These are phyloP conservation scores for Symbiotaphrina buchneri DNA, from an alignment of 495 filamentous ascomycete species.

Conservation along the genomic window DNA sequence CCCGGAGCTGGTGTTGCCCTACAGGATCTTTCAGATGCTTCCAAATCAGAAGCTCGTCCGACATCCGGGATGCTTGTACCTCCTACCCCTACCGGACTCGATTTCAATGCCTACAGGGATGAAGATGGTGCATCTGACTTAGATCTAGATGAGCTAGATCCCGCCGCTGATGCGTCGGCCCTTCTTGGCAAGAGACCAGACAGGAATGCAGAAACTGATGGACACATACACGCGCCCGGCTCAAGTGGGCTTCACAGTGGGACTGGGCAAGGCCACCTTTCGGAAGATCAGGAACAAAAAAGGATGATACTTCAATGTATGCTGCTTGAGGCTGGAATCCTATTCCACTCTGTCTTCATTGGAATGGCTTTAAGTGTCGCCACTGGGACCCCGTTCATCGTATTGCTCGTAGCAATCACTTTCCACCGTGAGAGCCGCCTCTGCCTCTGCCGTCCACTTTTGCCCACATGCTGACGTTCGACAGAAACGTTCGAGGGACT, in stretches of 20 bases:
- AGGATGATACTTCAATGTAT: constrained; percentile 56
- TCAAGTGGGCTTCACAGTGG: too few relatives aligned
- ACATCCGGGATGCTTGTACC: neutral
- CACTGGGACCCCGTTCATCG: constrained; percentile 51
- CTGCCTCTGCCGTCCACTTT: neutral
- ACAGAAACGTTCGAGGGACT: constrained; percentile 45
- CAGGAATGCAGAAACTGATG: neutral
- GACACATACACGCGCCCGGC: constrained; percentile 11
- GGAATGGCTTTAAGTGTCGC: constrained; percentile 77
- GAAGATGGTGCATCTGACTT: constrained; percentile 12
- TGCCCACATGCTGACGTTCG: neutral
- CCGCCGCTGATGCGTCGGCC: constrained; percentile 9
- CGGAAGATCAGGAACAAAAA: constrained; percentile 19
- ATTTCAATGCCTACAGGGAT: neutral
- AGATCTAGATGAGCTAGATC: constrained; percentile 27
- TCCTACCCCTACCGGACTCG: neutral
- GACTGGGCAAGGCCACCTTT: constrained; percentile 5
- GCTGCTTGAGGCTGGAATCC: constrained; percentile 62
- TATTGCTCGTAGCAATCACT: constrained; percentile 59
- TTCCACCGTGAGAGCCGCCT: constrained; percentile 31
- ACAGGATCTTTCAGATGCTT: neutral
- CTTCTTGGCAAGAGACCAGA: constrained; percentile 14
- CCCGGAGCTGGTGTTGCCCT: constrained; percentile 1
- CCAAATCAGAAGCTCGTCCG: neutral
- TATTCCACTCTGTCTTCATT: constrained; percentile 78